Evolutionary conservation across 2,329 filamentous ascomycete species (phyloP), one percentile per base, ranked within the genome.

Genomic region (Aspergillus aculeatus): DNA sequence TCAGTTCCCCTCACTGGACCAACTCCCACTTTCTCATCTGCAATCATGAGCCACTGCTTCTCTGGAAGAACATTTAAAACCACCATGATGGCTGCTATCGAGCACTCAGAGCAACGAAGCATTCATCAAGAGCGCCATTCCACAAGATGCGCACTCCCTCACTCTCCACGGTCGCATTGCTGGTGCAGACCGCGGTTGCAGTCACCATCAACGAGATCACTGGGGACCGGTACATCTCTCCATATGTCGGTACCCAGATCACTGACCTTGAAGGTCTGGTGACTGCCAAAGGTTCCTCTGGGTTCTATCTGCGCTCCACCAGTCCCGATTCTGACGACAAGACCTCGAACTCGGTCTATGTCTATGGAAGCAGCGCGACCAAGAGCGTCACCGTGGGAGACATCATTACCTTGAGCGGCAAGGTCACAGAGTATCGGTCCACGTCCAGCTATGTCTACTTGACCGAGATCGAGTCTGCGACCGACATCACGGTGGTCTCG

Each of bases 311-410:
- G 19, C 84, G 85, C 48, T 88, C 87, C 1, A 83, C 82, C 0
- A 78, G 75, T 35, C 82, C 84, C 0, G 84, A 88, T 68, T 71
- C 78, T 51, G 82, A 87, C 68, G 70, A 76, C 14, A 76, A 78
- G 50, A 87, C 85, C 2, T 90, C 87, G 0, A 86, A 89, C 69
- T 85, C 85, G 2, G 71, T 91, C 62, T 90, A 88, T 66, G 82
- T 91, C 47, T 91, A 83, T 68, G 81, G 84, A 63, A 79, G 77
- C 64, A 75, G 76, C 5, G 79, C 84, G 1, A 79, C 80, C 21
- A 71, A 75, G 6, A 82, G 82, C 66, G 74, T 87, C 50, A 80
- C 81, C 7, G 82, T 88, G 10, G 89, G 88, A 53, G 86, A 90
- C 66, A 75, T 86, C 54, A 77, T 91, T 62, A 81, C 81, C 0